A percentile compares a stretch with the other conserved stretches of the same genome.
Evolutionary conservation across 1,284 basidiomycete genomes (phyloP).

Genomic region (Puccinia triticina): DNA sequence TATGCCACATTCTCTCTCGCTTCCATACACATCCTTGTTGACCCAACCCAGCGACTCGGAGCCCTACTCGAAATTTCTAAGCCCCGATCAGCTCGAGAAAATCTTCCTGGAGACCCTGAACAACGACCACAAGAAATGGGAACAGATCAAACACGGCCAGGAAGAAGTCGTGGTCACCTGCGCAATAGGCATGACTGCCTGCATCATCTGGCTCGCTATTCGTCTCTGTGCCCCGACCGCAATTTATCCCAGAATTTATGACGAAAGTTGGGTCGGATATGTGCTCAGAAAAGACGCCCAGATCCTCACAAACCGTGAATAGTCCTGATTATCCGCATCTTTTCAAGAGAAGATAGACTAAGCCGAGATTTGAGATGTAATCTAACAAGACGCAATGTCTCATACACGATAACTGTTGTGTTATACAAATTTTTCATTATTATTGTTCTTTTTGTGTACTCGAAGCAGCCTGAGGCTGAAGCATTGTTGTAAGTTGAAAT

Average conservation of each 20-base stretch:
- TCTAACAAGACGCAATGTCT: no score
- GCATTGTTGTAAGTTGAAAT: no score
- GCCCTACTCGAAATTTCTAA: slow-evolving; percentile 70
- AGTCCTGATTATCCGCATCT: no score
- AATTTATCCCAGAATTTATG: slow-evolving; percentile 60
- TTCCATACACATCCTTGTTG: slow-evolving; percentile 82
- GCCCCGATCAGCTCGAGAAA: slow-evolving; percentile 66
- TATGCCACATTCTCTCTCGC: slow-evolving; percentile 80
- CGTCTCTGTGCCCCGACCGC: slow-evolving; percentile 67
- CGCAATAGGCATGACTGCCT: slow-evolving; percentile 87
- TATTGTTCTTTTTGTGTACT: no score
- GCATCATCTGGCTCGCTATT: slow-evolving; percentile 83
- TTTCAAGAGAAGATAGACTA: background rate
- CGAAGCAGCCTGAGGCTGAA: no score
- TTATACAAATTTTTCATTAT: no score
- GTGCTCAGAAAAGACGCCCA: slow-evolving; percentile 7
- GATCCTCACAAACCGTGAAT: background rate
- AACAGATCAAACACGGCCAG: slow-evolving; percentile 55
- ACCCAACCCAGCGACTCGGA: slow-evolving; percentile 58
- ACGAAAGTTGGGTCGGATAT: slow-evolving; percentile 59
- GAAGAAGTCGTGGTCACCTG: slow-evolving; percentile 57
- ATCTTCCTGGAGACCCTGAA: slow-evolving; percentile 71
- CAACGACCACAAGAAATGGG: slow-evolving; percentile 55
- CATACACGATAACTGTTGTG: no score
- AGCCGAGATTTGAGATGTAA: no score